These are phyloP conservation scores for Leishmania tarentolae DNA, from an alignment of 208 protist genomes.

Conservation along the genomic window DNA sequence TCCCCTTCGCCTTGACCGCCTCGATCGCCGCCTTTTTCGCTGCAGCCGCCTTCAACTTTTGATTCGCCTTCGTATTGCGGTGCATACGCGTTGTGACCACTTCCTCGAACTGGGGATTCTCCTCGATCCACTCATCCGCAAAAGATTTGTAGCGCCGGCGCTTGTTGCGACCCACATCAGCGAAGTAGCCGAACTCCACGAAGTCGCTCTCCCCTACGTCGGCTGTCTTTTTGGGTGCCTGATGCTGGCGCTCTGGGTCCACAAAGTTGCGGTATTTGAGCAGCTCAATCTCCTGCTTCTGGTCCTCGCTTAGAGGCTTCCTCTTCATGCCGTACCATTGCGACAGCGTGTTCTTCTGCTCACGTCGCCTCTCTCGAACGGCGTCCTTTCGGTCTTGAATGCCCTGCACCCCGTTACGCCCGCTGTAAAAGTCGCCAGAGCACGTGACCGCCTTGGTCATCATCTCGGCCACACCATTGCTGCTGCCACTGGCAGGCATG, in stretches of 20 bases:
- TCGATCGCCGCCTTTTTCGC: constrained; percentile 55
- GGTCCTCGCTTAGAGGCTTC: constrained; percentile 44
- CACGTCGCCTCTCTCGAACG: constrained; percentile 62
- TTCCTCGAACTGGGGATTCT: constrained; percentile 81
- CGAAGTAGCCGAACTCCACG: constrained; percentile 88
- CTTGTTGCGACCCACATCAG: constrained; percentile 78
- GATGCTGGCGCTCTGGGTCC: constrained; percentile 72
- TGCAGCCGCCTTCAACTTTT: constrained; percentile 63
- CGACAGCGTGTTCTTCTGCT: constrained; percentile 74
- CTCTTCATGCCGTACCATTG: constrained; percentile 92
- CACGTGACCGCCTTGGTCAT: constrained; percentile 87
- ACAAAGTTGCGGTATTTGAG: constrained; percentile 91
- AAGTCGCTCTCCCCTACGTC: constrained; percentile 57
- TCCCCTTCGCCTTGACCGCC: constrained; percentile 60
- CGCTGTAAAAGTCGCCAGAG: constrained; percentile 63
- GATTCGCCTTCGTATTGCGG: constrained; percentile 74
- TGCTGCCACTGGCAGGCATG: constrained; percentile 9
- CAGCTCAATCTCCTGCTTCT: constrained; percentile 83
- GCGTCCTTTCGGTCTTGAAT: constrained; percentile 73
- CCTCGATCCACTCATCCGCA: constrained; percentile 88
- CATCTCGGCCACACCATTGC: constrained; percentile 56
- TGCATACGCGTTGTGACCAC: constrained; percentile 76
- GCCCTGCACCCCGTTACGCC: constrained; percentile 67
- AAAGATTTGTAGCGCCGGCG: constrained; percentile 81
- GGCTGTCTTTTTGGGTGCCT: constrained; percentile 76